Base-by-base conservation (phyloP, 345 rosid species). In the Euphorbia pulcherrima region DNA sequence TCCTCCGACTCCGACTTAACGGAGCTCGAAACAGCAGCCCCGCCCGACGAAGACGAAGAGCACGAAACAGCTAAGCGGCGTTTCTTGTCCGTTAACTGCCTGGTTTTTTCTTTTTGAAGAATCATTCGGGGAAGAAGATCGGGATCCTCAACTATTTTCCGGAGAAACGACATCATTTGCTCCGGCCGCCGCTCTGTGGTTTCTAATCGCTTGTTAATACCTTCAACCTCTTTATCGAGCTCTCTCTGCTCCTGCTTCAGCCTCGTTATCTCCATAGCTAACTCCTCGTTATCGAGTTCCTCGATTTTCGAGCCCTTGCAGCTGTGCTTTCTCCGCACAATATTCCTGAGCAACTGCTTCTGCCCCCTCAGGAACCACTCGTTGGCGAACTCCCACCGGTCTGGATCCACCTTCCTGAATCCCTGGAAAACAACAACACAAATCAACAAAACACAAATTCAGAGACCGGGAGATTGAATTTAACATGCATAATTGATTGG, bases 121-220 rank as follows among this genome's bases (percentile, higher is more conserved):
- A 85, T 69, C 88, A 88, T 88, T 33, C 87, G 86, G 7, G 93
- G 86, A 9, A 92, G 81, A 20, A 88, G 75, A 41, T 87, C 90
- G 3, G 98, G 97, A 65, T 93, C 97, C 33, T 93, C 96, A 0
- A 82, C 88, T 13, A 90, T 88, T 59, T 87, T 83, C 79, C 72
- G 78, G 7, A 93, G 87, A 69, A 93, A 90, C 18, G 92, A 81
- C 94, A 93, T 87, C 98, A 90, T 87, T 77, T 93, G 97, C 54
- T 87, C 85, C 1, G 98, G 98, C 29, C 98, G 83, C 57, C 89
- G 76, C 79, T 93, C 98, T 1, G 97, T 85, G 2, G 87, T 88
- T 68, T 88, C 96, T 13, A 93, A 68, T 5, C 98, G 74, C 67
- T 76, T 78, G 71, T 70, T 86, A 94, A 93, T 88, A 68, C 88